A percentile compares a stretch with the other conserved stretches of the same genome.
Conservation (phyloP, 1,139 yeast genomes). For the Pichia inconspicua region DNA sequence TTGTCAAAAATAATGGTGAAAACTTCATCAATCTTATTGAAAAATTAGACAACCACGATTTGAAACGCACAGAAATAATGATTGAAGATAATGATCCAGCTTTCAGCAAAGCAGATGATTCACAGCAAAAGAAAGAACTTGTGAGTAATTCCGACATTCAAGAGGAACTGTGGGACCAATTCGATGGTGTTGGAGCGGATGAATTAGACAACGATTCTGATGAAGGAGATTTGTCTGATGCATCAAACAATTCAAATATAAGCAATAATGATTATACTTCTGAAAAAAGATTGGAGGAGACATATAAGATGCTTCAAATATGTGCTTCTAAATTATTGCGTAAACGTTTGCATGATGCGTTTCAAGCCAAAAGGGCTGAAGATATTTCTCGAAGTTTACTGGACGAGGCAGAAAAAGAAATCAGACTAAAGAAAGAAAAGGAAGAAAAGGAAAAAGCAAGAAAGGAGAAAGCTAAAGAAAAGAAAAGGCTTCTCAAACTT, state of each 20-base stretch:
- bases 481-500: constrained; percentile 58
- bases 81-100: neutral
- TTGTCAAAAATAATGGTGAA: constrained; percentile 66
- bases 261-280: constrained; percentile 37
- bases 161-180: constrained; percentile 14
- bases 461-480: constrained; percentile 71
- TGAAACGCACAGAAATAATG: constrained; percentile 1
- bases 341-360: constrained; percentile 61
- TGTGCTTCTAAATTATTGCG: constrained; percentile 71
- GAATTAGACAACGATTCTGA: constrained; percentile 18
- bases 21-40: constrained; percentile 75
- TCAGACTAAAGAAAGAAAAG: constrained; percentile 56
- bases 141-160: neutral
- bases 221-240: constrained; percentile 16
- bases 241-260: constrained; percentile 21
- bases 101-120: constrained; percentile 32
- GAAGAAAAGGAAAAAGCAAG: constrained; percentile 66
- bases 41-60: constrained; percentile 46
- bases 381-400: constrained; percentile 66
- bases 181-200: constrained; percentile 11
- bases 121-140: neutral
- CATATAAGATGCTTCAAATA: constrained; percentile 67
- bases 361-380: constrained; percentile 65
- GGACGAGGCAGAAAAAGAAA: constrained; percentile 76
- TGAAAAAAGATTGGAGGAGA: constrained; percentile 65